Evolutionary conservation across 306 rosid genomes (phyloP).

Genomic region (Castanea crenata): DNA sequence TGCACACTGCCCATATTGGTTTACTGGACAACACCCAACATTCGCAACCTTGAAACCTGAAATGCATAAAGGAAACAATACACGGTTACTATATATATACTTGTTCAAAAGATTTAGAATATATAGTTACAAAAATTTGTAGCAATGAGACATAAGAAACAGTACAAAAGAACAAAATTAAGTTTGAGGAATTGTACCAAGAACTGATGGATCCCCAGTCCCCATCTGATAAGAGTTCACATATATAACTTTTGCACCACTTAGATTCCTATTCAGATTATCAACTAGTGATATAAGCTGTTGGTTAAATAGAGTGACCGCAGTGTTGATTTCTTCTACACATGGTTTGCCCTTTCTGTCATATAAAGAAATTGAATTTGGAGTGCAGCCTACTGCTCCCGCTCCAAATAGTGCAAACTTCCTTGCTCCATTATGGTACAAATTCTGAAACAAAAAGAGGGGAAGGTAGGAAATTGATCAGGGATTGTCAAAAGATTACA

Average conservation of each 20-base stretch:
- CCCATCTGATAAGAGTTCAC: conserved; percentile 13
- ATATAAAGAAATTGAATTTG: not conserved
- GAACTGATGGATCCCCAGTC: not conserved
- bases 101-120: too few species aligned
- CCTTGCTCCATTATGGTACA: conserved; percentile 48
- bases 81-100: too few species aligned
- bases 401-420: conserved; percentile 36
- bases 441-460: conserved; percentile 10
- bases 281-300: conserved; percentile 30
- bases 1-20: conserved; percentile 20
- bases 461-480: too few species aligned
- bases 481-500: too few species aligned
- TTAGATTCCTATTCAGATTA: conserved; percentile 5
- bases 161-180: not conserved
- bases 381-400: conserved; percentile 48
- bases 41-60: conserved; percentile 6
- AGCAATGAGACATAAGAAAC: too few species aligned
- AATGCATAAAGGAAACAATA: not conserved
- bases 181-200: conserved; percentile 9
- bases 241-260: conserved; percentile 28
- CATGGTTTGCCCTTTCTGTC: conserved; percentile 26
- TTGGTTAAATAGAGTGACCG: conserved; percentile 12
- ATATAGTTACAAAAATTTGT: too few species aligned
- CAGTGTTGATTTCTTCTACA: conserved; percentile 26
- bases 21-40: conserved; percentile 30